A percentile compares a stretch with the other conserved stretches of the same genome.
Conservation (phyloP, 768 basidiomycete species). For the Psilocybe cubensis region DNA sequence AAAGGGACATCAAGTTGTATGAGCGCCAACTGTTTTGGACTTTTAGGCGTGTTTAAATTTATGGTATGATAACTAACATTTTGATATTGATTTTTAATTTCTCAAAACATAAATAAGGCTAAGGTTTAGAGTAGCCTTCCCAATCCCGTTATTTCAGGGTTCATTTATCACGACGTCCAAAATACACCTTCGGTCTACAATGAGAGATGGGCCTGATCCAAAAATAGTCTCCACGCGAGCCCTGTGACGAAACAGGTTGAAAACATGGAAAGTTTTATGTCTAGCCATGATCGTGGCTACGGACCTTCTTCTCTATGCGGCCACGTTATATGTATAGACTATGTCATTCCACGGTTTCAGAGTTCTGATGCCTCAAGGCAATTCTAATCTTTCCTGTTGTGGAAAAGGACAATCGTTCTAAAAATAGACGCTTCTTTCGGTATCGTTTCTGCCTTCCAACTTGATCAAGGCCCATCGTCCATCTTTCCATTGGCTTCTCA, state of each 20-base stretch:
- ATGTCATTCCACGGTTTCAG: neutral
- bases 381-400: neutral
- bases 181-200: neutral
- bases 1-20: too few species aligned
- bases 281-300: neutral
- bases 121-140: too few species aligned
- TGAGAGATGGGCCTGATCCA: neutral
- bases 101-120: neutral
- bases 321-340: neutral
- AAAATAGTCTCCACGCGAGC: neutral
- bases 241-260: neutral
- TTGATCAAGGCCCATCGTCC: neutral
- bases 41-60: too few species aligned
- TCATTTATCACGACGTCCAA: too few species aligned
- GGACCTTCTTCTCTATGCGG: neutral
- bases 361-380: neutral
- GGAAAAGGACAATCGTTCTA: neutral
- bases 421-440: neutral
- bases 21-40: neutral
- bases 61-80: too few species aligned
- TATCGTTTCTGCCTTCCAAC: neutral
- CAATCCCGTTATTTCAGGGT: too few species aligned
- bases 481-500: neutral
- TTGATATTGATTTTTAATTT: neutral
- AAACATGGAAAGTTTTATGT: too few species aligned